Conservation (phyloP, 768 basidiomycete genomes). For the Chalciporus chontae region DNA sequence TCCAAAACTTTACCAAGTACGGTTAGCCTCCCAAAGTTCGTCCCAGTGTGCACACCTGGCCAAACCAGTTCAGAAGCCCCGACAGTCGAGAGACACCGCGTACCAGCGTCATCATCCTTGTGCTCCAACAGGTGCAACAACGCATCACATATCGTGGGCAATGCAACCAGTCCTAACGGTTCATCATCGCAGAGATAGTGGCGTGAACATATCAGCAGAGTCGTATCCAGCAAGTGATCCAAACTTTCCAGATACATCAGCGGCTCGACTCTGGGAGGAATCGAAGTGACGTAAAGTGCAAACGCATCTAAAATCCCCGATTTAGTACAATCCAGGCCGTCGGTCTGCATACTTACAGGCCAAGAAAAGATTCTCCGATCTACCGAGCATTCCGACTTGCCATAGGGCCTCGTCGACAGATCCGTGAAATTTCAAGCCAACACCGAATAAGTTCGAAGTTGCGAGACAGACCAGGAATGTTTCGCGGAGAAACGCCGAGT, state of each 20-base stretch:
- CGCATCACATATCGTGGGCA: constrained; percentile 49
- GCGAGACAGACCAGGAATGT: constrained; percentile 36
- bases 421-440: constrained; percentile 9
- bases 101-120: constrained; percentile 25
- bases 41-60: constrained; percentile 9
- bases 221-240: constrained; percentile 46
- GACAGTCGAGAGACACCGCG: constrained; percentile 3
- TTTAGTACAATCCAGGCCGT: neutral
- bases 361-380: constrained; percentile 33
- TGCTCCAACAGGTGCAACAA: constrained; percentile 37
- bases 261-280: constrained; percentile 27
- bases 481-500: constrained; percentile 28
- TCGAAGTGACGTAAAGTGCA: constrained; percentile 40
- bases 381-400: constrained; percentile 30
- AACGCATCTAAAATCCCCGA: constrained; percentile 39
- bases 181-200: constrained; percentile 46
- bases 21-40: constrained; percentile 47
- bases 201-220: constrained; percentile 46
- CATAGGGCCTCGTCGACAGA: constrained; percentile 35
- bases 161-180: constrained; percentile 46
- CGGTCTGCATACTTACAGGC: constrained; percentile 37
- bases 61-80: constrained; percentile 26
- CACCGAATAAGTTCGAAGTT: constrained; percentile 12
- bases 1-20: constrained; percentile 41
- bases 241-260: constrained; percentile 41